Conservation (phyloP, 805 yeast species). For the Kodamaea laetipori region DNA sequence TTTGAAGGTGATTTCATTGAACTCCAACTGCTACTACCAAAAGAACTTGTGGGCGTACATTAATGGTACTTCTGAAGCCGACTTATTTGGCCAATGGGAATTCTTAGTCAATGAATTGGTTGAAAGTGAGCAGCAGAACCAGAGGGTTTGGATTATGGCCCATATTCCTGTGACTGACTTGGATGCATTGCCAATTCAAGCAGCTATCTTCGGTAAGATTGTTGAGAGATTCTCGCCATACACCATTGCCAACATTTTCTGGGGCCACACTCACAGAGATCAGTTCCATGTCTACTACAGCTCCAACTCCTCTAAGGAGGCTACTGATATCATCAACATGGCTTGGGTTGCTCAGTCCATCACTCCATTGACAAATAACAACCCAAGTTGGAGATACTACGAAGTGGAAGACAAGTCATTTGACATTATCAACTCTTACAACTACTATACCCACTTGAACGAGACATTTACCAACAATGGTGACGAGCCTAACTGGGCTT, state of each 20-base stretch:
- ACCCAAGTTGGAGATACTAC: slow-evolving; percentile 75
- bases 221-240: slow-evolving; percentile 68
- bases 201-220: slow-evolving; percentile 56
- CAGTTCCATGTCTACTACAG: slow-evolving; percentile 63
- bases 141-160: slow-evolving; percentile 73
- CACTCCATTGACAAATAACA: slow-evolving; percentile 59
- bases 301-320: slow-evolving; percentile 36
- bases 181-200: slow-evolving; percentile 63
- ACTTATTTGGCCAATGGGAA: slow-evolving; percentile 62
- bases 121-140: slow-evolving; percentile 57
- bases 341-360: slow-evolving; percentile 70
- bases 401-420: slow-evolving; percentile 63
- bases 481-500: slow-evolving; percentile 61
- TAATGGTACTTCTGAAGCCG: slow-evolving; percentile 55
- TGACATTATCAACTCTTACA: slow-evolving; percentile 59
- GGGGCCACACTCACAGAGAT: slow-evolving; percentile 72
- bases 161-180: slow-evolving; percentile 61
- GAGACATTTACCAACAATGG: slow-evolving; percentile 56
- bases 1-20: slow-evolving; percentile 60
- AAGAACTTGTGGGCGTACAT: slow-evolving; percentile 57
- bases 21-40: slow-evolving; percentile 68
- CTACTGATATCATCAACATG: slow-evolving; percentile 48
- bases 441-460: slow-evolving; percentile 61
- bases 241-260: slow-evolving; percentile 68
- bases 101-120: slow-evolving; percentile 62